Conservation (phyloP, 345 rosid genomes). For the Citrus sp. region DNA sequence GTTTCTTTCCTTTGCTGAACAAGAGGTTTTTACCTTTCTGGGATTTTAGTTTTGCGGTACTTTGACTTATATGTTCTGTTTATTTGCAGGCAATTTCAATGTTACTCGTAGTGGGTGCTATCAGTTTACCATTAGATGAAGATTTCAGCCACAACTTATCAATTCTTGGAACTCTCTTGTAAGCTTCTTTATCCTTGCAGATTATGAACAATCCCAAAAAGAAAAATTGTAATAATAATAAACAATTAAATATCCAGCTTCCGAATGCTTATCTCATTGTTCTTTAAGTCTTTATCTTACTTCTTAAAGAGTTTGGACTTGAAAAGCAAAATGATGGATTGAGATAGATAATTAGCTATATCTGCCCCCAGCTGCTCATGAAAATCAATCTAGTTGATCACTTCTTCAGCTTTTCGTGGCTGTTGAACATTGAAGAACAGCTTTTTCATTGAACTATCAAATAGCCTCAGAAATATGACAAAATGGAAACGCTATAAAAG, state of each 20-base stretch:
- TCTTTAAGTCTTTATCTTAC: not conserved
- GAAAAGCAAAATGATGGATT: not conserved
- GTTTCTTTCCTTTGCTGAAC: not conserved
- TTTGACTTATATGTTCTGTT: slow-evolving; percentile 11
- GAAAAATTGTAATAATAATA: no score
- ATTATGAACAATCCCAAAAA: not conserved
- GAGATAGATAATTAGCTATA: not conserved
- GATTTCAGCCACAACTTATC: slow-evolving; percentile 63
- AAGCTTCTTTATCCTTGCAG: slow-evolving; percentile 23
- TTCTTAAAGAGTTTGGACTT: not conserved
- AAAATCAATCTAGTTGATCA: not conserved
- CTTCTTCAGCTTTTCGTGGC: not conserved
- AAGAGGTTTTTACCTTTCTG: not conserved
- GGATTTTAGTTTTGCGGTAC: not conserved
- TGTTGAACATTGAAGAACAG: not conserved
- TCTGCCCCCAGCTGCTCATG: not conserved
- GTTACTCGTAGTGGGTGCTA: slow-evolving; percentile 52
- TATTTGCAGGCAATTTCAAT: slow-evolving; percentile 65
- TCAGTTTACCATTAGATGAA: slow-evolving; percentile 56
- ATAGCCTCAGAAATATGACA: not conserved
- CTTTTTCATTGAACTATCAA: not conserved
- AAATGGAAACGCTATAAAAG: not conserved
- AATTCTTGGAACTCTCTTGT: slow-evolving; percentile 67
- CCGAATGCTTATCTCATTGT: not conserved
- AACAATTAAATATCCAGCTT: not conserved